phyloP scores from a whole-genome alignment of 192 early-diverging fungal species.

The Entophlyctis helioformis region DNA sequence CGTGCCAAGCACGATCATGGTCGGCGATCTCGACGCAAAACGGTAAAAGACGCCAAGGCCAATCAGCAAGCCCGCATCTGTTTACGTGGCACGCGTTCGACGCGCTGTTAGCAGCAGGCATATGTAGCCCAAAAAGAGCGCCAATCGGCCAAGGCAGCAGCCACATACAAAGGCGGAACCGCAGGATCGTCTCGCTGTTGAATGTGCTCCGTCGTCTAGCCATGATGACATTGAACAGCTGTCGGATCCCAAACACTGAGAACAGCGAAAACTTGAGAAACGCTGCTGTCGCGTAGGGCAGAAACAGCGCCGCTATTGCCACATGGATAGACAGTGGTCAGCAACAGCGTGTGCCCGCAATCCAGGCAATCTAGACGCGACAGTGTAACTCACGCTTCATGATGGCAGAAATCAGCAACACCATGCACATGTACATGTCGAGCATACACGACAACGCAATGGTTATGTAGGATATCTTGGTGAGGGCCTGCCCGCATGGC shows the following conservation, averaged over 20 bases:
- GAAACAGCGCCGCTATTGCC: conserved; percentile 35
- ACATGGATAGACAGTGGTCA: neutral
- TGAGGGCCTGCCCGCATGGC: conserved; percentile 20
- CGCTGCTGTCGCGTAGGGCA: conserved; percentile 44
- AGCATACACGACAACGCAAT: conserved; percentile 50
- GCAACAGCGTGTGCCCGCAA: neutral
- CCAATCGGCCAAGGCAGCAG: no score
- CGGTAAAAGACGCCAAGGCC: conserved; percentile 55
- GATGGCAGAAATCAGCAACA: conserved; percentile 46
- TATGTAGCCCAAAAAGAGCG: no score
- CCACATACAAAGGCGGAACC: no score
- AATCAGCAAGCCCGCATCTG: no score
- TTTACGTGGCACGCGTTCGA: no score
- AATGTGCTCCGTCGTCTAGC: no score
- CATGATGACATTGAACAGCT: no score
- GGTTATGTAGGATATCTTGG: conserved; percentile 54
- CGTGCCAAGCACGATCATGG: conserved; percentile 27
- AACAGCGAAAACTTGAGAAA: conserved; percentile 57
- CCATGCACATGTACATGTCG: conserved; percentile 50
- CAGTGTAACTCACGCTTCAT: conserved; percentile 18
- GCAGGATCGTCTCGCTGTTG: no score
- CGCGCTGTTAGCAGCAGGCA: no score
- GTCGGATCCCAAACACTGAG: conserved; percentile 58
- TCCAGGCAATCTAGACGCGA: neutral
- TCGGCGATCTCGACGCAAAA: conserved; percentile 31